Conservation (phyloP, 2,329 filamentous ascomycete genomes). For the Exophiala aquamarina region DNA sequence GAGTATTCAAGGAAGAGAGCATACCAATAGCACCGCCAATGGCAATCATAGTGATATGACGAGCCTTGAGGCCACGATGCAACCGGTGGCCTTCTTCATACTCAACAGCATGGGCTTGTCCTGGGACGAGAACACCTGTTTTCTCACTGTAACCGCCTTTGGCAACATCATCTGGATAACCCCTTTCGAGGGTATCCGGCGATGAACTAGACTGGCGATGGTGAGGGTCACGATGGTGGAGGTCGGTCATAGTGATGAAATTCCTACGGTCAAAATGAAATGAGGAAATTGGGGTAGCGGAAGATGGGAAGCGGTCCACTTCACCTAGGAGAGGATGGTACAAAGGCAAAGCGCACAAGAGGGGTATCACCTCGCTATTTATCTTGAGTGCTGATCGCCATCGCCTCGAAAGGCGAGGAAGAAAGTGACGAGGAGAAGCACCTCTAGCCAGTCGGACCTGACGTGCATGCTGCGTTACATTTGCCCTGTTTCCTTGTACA, state of each 20-base stretch:
- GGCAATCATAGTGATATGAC: slow-evolving; percentile 45
- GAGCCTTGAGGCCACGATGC: slow-evolving; percentile 43
- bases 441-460: too few species aligned
- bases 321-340: too few species aligned
- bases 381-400: too few species aligned
- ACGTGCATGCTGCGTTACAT: slow-evolving; percentile 9
- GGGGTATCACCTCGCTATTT: too few species aligned
- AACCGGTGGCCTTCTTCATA: slow-evolving; percentile 25
- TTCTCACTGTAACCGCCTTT: background rate
- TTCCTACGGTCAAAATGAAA: background rate
- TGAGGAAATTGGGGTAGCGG: background rate
- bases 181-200: slow-evolving; percentile 1
- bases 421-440: too few species aligned
- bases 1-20: background rate
- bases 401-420: too few species aligned
- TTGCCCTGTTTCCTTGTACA: too few species aligned
- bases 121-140: slow-evolving; percentile 3
- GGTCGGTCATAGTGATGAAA: background rate
- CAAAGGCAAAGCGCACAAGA: too few species aligned
- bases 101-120: slow-evolving; percentile 8
- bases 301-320: too few species aligned
- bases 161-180: background rate
- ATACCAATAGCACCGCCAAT: slow-evolving; percentile 45
- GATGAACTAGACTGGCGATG: slow-evolving; percentile 9
- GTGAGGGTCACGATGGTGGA: slow-evolving; percentile 3